Base-by-base conservation (phyloP, 164 flowering plant genomes). In the Umbellularia californica region DNA sequence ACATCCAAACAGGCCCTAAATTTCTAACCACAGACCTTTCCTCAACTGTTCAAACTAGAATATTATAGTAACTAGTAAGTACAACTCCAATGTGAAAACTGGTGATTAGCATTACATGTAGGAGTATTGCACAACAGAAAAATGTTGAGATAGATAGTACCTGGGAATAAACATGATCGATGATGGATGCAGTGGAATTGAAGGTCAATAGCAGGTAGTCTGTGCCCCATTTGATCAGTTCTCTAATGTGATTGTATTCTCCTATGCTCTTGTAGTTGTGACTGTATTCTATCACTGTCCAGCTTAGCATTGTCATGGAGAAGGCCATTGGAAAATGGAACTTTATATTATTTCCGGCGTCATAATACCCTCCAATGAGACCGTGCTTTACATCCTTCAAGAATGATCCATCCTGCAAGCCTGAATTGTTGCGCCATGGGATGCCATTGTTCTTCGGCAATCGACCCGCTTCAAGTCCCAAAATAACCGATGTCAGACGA, bases 141-240 rank as follows among this genome's bases (percentile, higher is more conserved):
- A 65, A 22, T 11, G 35, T 30, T 6, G 27, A 19, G 50, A 50
- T 64, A n/a, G 13, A 3, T 7, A 3, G 5, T 70, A 88, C 97
- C 87, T 91, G 98, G 75, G 80, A 74, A 62, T 83, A 85, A 28
- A 94, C 77, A 63, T 87, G 79, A 79, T 87, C 79, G 65, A 90
- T 89, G 64, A 68, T 85, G 60, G 86, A 77, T 62, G 97, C 88
- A 13, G 90, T 72, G 60, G 86, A 83, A 72, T 94, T 92, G 91
- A 92, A 92, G 70, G 96, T 92, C 1, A 71, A 68, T 77, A 94
- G 95, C 65, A 94, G 74, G 79, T 94, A 94, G 77, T 94, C 97
- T 2, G 91, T 89, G 15, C 98, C 98, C 97, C 98, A 91, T 76
- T 90, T 90, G 87, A 94, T 90, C 78, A 92, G 84, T 2, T 91